phyloP scores from a whole-genome alignment of 2,329 filamentous ascomycete species.

The Sporothrix pallida region DNA sequence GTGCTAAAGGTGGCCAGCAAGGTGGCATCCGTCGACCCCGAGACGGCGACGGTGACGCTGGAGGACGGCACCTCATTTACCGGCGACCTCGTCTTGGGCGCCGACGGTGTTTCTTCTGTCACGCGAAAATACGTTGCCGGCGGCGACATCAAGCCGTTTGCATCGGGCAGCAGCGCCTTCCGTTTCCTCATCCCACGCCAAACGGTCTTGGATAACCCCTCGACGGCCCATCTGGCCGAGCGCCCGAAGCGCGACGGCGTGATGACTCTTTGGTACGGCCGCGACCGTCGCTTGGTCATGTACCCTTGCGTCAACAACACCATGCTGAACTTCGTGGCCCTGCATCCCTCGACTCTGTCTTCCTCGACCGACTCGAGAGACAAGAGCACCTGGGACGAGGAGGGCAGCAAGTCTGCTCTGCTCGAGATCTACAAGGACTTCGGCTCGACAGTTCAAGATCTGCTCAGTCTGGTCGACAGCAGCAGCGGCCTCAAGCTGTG shows the following conservation, averaged over 20 bases:
- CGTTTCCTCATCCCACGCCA: background rate
- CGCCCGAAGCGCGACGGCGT: background rate
- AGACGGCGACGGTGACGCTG: background rate
- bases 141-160: background rate
- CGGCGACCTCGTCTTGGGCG: background rate
- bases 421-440: slow-evolving; percentile 7
- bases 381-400: slow-evolving; percentile 1
- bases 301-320: slow-evolving; percentile 15
- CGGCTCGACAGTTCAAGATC: background rate
- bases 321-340: background rate
- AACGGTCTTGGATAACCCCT: background rate
- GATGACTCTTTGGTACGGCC: slow-evolving; percentile 11
- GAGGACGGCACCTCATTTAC: background rate
- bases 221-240: background rate
- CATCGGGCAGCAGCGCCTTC: slow-evolving; percentile 4
- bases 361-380: background rate
- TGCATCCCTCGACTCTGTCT: background rate
- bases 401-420: background rate
- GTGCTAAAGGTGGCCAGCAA: background rate
- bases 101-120: background rate
- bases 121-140: background rate
- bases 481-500: slow-evolving; percentile 10
- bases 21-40: background rate
- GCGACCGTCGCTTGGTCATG: slow-evolving; percentile 4
- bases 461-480: slow-evolving; percentile 1